Percentiles rank a stretch among this genome's conserved stretches.
These are phyloP conservation scores for Hemerocallis citrina DNA, from an alignment of 106 monocot genomes.

Conservation along the genomic window DNA sequence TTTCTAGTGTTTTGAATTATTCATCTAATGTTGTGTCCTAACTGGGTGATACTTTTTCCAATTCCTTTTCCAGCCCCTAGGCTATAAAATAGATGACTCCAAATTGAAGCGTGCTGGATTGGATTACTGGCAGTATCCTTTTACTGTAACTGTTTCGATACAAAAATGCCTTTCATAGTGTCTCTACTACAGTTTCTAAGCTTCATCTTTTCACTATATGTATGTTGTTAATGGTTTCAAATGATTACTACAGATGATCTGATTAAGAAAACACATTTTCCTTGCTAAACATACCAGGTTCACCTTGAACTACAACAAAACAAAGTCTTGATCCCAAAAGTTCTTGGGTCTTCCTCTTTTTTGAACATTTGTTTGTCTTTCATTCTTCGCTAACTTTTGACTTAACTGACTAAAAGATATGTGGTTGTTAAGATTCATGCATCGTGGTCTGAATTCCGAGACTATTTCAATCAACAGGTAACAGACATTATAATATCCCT, in stretches of 20 bases:
- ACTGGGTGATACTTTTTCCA: not conserved
- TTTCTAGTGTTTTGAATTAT: not conserved
- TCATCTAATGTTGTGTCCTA: not conserved
- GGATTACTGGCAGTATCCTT: constrained; percentile 99
- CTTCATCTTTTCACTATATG: not conserved
- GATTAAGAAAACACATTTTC: not conserved
- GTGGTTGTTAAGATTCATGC: constrained; percentile 85
- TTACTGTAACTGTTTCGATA: not conserved
- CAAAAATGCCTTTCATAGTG: not conserved
- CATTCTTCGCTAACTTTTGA: not conserved
- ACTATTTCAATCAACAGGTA: constrained; percentile 76
- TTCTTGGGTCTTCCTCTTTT: not conserved
- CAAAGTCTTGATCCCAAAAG: not conserved
- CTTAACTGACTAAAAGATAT: constrained; percentile 47
- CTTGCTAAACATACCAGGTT: constrained; percentile 1
- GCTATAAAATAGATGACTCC: constrained; percentile 82
- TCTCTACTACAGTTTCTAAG: not conserved
- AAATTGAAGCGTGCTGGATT: constrained; percentile 98
- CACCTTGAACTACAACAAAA: not conserved
- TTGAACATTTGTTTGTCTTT: not conserved
- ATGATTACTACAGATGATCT: not conserved
- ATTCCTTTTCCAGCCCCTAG: constrained; percentile 68
- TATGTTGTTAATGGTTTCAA: not conserved
- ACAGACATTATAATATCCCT: not conserved
- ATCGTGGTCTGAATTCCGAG: constrained; percentile 75